Percentiles rank a stretch among this genome's conserved stretches.
phyloP scores from a whole-genome alignment of 2,329 filamentous ascomycete genomes.

The Phaeophleospora eucalypticola region DNA sequence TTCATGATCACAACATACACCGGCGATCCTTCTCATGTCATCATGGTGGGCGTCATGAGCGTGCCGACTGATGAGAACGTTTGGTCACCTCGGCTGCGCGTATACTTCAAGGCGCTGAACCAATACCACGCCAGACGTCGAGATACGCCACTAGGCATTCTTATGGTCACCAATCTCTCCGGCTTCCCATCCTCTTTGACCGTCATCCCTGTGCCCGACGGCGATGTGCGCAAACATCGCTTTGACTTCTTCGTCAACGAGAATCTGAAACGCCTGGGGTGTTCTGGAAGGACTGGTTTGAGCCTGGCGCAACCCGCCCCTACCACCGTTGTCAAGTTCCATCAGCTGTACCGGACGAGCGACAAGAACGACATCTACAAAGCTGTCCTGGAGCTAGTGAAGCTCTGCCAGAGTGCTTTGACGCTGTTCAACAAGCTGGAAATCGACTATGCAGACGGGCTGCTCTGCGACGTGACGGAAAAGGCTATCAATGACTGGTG shows the following conservation, averaged over 20 bases:
- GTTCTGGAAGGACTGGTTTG: constrained; percentile 82
- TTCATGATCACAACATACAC: constrained; percentile 92
- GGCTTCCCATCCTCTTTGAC: constrained; percentile 88
- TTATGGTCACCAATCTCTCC: constrained; percentile 93
- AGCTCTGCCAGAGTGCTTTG: constrained; percentile 83
- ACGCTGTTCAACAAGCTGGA: constrained; percentile 83
- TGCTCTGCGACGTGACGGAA: constrained; percentile 91
- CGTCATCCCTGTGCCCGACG: constrained; percentile 84
- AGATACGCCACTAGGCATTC: constrained; percentile 73
- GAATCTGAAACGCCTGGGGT: constrained; percentile 85
- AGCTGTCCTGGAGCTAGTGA: constrained; percentile 82
- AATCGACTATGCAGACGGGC: constrained; percentile 83
- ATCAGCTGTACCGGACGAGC: constrained; percentile 82
- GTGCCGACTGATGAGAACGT: constrained; percentile 73
- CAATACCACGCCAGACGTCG: constrained; percentile 81
- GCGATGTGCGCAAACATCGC: constrained; percentile 74
- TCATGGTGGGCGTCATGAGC: constrained; percentile 75
- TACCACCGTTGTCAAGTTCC: constrained; percentile 85
- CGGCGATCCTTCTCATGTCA: constrained; percentile 72
- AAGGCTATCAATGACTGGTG: constrained; percentile 91
- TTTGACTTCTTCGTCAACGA: constrained; percentile 91
- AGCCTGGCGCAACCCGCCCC: constrained; percentile 72
- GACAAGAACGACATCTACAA: constrained; percentile 74
- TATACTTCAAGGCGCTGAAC: constrained; percentile 82
- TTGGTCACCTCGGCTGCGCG: constrained; percentile 74